Conservation (phyloP, 2,329 filamentous ascomycete species). For the Alternaria sp. region DNA sequence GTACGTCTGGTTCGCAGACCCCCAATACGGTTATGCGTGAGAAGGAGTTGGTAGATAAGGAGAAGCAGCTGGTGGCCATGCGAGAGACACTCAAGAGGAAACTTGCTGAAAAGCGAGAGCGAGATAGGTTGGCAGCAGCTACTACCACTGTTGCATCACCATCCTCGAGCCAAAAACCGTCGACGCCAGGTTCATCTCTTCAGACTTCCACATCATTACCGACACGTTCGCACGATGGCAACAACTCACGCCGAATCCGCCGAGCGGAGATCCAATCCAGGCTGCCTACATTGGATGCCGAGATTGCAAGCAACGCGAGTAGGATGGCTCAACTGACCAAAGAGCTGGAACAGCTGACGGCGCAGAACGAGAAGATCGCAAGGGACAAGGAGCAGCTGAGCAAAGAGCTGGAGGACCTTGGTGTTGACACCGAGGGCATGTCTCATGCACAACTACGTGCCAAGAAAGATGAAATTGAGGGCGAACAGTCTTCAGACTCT, state of each 20-base stretch:
- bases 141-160: constrained; percentile 7
- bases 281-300: constrained; percentile 57
- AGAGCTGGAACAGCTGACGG: constrained; percentile 56
- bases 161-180: constrained; percentile 3
- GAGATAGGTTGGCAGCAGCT: constrained; percentile 27
- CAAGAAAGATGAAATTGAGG: constrained; percentile 51
- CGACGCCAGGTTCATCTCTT: constrained; percentile 6
- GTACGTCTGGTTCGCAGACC: constrained; percentile 49
- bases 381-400: constrained; percentile 55
- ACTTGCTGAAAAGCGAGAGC: constrained; percentile 36
- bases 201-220: constrained; percentile 5
- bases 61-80: constrained; percentile 60
- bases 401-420: constrained; percentile 59
- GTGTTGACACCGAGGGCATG: constrained; percentile 59
- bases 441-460: constrained; percentile 56
- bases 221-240: not conserved
- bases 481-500: constrained; percentile 29
- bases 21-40: constrained; percentile 48
- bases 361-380: constrained; percentile 51
- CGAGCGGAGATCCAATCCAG: constrained; percentile 61
- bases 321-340: constrained; percentile 53
- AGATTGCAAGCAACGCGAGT: constrained; percentile 52
- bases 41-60: constrained; percentile 58
- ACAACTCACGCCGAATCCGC: constrained; percentile 41
- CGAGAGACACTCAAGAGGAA: constrained; percentile 39